Conservation (phyloP, 2,329 filamentous ascomycete species). For the Thermoascus crustaceus region DNA sequence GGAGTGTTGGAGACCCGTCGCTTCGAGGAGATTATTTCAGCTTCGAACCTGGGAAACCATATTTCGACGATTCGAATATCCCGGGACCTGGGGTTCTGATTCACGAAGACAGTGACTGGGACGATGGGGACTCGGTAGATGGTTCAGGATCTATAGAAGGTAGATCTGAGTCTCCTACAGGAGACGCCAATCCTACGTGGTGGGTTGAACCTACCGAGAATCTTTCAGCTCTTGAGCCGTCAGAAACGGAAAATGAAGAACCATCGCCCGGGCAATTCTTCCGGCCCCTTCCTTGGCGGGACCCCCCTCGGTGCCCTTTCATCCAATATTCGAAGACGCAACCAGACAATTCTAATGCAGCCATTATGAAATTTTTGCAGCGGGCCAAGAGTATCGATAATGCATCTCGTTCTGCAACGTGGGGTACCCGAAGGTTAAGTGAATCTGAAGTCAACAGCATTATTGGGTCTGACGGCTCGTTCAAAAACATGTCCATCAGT, state of each 20-base stretch:
- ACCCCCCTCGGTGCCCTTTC: conserved; percentile 27
- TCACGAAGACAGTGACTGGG: conserved; percentile 36
- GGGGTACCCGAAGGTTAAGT: conserved; percentile 44
- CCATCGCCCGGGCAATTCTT: conserved; percentile 31
- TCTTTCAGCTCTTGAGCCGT: conserved; percentile 15
- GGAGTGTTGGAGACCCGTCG: conserved; percentile 31
- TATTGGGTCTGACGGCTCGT: conserved; percentile 36
- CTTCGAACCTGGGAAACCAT: conserved; percentile 8
- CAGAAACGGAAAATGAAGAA: conserved; percentile 20
- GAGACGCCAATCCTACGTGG: conserved; percentile 18
- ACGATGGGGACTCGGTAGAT: conserved; percentile 20
- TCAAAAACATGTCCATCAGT: conserved; percentile 32
- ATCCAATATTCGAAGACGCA: conserved; percentile 31
- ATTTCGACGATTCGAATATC: conserved; percentile 32
- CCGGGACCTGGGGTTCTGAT: conserved; percentile 46
- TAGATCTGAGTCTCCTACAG: conserved; percentile 18
- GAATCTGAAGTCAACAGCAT: conserved; percentile 44
- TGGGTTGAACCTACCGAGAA: conserved; percentile 16
- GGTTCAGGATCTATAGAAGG: conserved; percentile 17
- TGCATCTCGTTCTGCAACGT: conserved; percentile 47
- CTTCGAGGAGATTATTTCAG: conserved; percentile 28
- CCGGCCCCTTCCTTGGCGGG: conserved; percentile 42
- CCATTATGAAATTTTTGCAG: conserved; percentile 46
- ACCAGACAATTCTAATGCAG: conserved; percentile 46
- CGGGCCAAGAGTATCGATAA: conserved; percentile 46